A percentile compares a stretch with the other conserved stretches of the same genome.
These are phyloP conservation scores for Asparagopsis taxiformis DNA, from an alignment of 31 red algal genomes.

Conservation along the genomic window DNA sequence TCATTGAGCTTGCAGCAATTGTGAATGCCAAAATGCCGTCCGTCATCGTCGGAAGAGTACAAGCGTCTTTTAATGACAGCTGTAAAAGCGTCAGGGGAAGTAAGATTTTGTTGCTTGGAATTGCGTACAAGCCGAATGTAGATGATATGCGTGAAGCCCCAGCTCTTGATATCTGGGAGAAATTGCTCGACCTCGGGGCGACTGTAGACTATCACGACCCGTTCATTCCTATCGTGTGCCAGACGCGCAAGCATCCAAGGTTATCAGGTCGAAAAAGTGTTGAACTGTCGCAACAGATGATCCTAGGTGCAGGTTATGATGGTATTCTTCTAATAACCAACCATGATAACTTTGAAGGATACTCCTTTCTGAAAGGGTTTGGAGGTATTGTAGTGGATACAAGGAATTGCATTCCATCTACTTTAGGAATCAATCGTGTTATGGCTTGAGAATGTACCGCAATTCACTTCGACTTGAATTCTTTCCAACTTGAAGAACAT, in stretches of 20 bases:
- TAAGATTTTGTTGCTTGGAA: conserved; percentile 68
- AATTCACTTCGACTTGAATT: too few species aligned
- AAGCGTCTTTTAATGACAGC: conserved; percentile 63
- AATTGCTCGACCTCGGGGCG: conserved; percentile 55
- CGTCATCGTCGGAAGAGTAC: conserved; percentile 43
- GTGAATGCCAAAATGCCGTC: conserved; percentile 77
- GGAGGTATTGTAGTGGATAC: conserved; percentile 79
- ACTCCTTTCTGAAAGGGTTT: conserved; percentile 48
- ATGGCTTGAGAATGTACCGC: too few species aligned
- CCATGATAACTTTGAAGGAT: conserved; percentile 64
- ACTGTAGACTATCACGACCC: conserved; percentile 76
- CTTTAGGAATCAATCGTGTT: conserved; percentile 39
- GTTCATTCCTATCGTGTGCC: conserved; percentile 56
- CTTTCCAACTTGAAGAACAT: too few species aligned
- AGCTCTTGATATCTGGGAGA: conserved; percentile 70
- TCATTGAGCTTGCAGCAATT: conserved; percentile 77
- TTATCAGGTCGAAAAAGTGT: conserved; percentile 54
- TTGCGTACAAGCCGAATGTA: conserved; percentile 91
- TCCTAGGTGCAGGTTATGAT: conserved; percentile 19
- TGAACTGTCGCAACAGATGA: neutral
- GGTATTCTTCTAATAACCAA: conserved; percentile 75
- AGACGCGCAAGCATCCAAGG: conserved; percentile 60
- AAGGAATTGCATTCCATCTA: conserved; percentile 42
- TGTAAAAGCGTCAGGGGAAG: conserved; percentile 70
- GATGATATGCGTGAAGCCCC: conserved; percentile 91